Evolutionary conservation across 179 eudicot species (phyloP).

Genomic region (Camellia oleifera): DNA sequence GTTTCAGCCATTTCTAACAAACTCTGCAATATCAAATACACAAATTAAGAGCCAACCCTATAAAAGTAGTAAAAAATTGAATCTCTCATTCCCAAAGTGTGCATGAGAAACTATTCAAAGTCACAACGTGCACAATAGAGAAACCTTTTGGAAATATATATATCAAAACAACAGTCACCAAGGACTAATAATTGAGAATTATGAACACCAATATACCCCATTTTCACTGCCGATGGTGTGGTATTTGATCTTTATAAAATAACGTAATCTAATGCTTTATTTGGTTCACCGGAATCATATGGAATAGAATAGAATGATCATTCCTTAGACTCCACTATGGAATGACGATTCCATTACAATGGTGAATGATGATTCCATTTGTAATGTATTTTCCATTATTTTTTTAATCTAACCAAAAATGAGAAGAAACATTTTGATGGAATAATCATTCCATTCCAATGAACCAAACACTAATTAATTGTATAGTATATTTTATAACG

Average conservation of each 20-base stretch:
- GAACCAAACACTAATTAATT: no score
- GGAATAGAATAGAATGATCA: no score
- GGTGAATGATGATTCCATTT: no score
- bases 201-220: neutral
- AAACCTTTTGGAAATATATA: neutral
- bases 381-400: no score
- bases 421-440: no score
- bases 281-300: no score
- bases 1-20: constrained; percentile 27
- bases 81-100: neutral
- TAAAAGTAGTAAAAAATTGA: neutral
- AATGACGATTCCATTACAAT: no score
- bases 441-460: no score
- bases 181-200: neutral
- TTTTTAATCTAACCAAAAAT: no score
- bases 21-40: neutral
- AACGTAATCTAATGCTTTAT: neutral
- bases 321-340: no score
- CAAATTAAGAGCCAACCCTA: neutral
- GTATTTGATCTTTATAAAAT: neutral
- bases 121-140: neutral
- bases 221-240: neutral
- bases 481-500: neutral
- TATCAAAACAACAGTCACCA: neutral
- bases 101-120: neutral